Evolutionary conservation across 2,329 filamentous ascomycete species (phyloP).

Genomic region (Penicillium thymicola): DNA sequence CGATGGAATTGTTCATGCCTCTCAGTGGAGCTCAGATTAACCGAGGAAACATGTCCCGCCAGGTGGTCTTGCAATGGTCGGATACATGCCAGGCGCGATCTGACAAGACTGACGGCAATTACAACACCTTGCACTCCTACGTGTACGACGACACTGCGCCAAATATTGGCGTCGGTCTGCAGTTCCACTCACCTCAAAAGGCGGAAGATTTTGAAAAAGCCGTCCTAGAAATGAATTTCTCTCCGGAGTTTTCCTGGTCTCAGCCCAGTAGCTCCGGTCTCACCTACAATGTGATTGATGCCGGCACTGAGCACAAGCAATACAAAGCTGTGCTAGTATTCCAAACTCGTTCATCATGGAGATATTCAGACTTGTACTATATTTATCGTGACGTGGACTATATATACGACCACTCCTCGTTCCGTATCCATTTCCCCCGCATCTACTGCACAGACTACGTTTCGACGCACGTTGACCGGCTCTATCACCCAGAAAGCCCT

Average conservation of each 20-base stretch:
- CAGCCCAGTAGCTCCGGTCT: slow-evolving; percentile 22
- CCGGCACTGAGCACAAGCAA: slow-evolving; percentile 26
- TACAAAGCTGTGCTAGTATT: slow-evolving; percentile 30
- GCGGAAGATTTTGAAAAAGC: slow-evolving; percentile 29
- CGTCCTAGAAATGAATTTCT: slow-evolving; percentile 22
- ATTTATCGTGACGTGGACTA: slow-evolving; percentile 31
- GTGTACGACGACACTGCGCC: slow-evolving; percentile 31
- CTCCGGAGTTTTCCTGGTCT: slow-evolving; percentile 26
- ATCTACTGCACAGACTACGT: slow-evolving; percentile 30
- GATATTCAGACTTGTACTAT: slow-evolving; percentile 28
- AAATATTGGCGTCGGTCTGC: slow-evolving; percentile 28
- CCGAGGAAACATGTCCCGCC: slow-evolving; percentile 21
- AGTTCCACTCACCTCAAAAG: slow-evolving; percentile 22
- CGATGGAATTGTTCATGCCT: slow-evolving; percentile 32
- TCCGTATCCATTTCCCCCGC: slow-evolving; percentile 27
- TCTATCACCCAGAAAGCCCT: slow-evolving; percentile 24
- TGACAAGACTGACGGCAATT: slow-evolving; percentile 30
- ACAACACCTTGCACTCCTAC: slow-evolving; percentile 29
- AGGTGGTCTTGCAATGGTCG: slow-evolving; percentile 31
- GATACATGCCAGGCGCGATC: slow-evolving; percentile 29
- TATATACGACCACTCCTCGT: slow-evolving; percentile 21
- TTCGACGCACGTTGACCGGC: slow-evolving; percentile 29
- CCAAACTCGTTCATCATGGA: slow-evolving; percentile 23
- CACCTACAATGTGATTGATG: slow-evolving; percentile 30
- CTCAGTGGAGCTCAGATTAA: slow-evolving; percentile 29